Percentiles rank a stretch among this genome's conserved stretches.
Conservation (phyloP, 352 stramenopile species). For the Globisporangium nodosum region DNA sequence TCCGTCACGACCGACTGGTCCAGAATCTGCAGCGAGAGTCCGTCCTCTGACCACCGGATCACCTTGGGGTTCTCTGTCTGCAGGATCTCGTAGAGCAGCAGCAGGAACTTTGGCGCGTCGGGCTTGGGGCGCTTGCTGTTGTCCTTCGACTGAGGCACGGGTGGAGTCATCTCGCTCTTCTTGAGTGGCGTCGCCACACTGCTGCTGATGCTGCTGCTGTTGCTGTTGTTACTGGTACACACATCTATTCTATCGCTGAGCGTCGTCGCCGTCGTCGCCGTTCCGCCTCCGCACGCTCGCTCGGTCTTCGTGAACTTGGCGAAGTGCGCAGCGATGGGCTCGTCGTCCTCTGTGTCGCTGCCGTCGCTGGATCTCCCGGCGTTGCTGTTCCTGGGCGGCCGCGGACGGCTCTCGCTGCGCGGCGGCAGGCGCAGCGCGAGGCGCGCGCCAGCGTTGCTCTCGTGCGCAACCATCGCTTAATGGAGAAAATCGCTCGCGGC, state of each 20-base stretch:
- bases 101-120: constrained; percentile 46
- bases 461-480: constrained; percentile 8
- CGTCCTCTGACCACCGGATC: constrained; percentile 48
- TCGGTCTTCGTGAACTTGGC: constrained; percentile 11
- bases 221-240: constrained; percentile 1
- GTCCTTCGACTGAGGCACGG: constrained; percentile 1
- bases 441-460: constrained; percentile 4
- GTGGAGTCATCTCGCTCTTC: neutral
- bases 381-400: neutral
- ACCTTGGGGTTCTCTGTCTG: constrained; percentile 38
- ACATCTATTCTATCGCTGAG: constrained; percentile 5
- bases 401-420: neutral
- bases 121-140: constrained; percentile 26
- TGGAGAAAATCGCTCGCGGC: too few species aligned
- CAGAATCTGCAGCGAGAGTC: constrained; percentile 38
- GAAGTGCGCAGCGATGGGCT: constrained; percentile 8
- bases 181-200: neutral
- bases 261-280: neutral
- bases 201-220: neutral
- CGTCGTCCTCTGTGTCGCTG: constrained; percentile 14
- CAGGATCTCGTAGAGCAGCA: constrained; percentile 52
- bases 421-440: constrained; percentile 2
- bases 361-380: constrained; percentile 4
- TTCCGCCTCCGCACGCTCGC: neutral
- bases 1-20: constrained; percentile 45